A percentile compares a stretch with the other conserved stretches of the same genome.
Evolutionary conservation across 1,139 yeast species (phyloP).

Genomic region (Debaryomycetaceae sp.): DNA sequence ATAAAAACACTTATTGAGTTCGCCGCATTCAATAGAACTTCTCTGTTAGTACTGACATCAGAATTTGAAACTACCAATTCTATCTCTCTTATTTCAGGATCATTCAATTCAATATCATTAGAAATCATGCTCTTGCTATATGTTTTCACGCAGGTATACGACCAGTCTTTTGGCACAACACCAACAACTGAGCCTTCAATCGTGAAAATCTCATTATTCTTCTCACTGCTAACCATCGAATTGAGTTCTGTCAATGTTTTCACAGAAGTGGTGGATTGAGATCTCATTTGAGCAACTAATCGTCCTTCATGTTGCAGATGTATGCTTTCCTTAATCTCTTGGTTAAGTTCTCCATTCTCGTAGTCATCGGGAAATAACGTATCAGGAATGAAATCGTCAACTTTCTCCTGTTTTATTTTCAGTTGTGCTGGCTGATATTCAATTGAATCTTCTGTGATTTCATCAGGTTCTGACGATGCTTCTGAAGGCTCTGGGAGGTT

Average conservation of each 20-base stretch:
- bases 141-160: constrained; percentile 23
- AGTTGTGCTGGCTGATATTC: constrained; percentile 1
- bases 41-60: neutral
- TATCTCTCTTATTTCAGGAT: constrained; percentile 22
- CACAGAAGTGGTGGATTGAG: neutral
- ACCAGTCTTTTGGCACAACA: constrained; percentile 21
- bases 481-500: neutral
- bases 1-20: constrained; percentile 18
- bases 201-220: constrained; percentile 15
- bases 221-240: neutral
- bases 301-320: neutral
- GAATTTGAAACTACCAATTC: constrained; percentile 20
- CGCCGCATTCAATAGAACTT: constrained; percentile 8
- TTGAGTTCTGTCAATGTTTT: constrained; percentile 5
- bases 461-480: neutral
- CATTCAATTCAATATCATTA: constrained; percentile 11
- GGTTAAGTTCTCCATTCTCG: constrained; percentile 3
- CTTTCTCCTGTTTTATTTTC: constrained; percentile 3
- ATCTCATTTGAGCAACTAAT: neutral
- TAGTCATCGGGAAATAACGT: constrained; percentile 13
- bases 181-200: constrained; percentile 18
- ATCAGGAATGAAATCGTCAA: constrained; percentile 14
- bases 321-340: neutral
- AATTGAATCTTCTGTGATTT: neutral
- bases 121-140: constrained; percentile 11